Evolutionary conservation across 2,329 filamentous ascomycete species (phyloP).

Genomic region (Leptographium wingfieldii): DNA sequence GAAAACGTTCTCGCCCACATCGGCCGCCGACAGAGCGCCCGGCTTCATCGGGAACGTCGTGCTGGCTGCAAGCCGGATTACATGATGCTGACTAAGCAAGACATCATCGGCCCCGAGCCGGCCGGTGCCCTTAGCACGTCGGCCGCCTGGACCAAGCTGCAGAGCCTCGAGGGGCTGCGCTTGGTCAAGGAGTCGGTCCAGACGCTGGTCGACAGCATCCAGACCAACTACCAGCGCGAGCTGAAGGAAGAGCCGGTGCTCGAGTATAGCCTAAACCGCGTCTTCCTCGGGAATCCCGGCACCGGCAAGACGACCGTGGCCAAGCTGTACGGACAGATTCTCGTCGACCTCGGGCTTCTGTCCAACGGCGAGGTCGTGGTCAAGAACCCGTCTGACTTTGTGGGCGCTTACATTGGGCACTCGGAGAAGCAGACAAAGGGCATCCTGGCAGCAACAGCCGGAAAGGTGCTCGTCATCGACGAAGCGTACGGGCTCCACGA

Average conservation of each 20-base stretch:
- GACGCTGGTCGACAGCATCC: slow-evolving; percentile 46
- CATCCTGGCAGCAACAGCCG: slow-evolving; percentile 51
- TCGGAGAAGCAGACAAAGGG: slow-evolving; percentile 62
- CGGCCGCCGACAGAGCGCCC: not conserved
- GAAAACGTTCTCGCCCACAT: slow-evolving; percentile 35
- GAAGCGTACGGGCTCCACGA: slow-evolving; percentile 59
- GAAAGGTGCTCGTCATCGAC: slow-evolving; percentile 70
- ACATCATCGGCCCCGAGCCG: slow-evolving; percentile 60
- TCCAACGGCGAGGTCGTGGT: slow-evolving; percentile 58
- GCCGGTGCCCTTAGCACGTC: slow-evolving; percentile 36
- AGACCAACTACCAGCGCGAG: slow-evolving; percentile 54
- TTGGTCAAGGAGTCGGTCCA: slow-evolving; percentile 50
- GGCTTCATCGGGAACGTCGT: slow-evolving; percentile 26
- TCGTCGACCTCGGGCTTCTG: slow-evolving; percentile 54
- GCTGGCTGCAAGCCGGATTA: slow-evolving; percentile 36
- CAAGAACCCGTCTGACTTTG: slow-evolving; percentile 64
- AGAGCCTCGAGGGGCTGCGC: slow-evolving; percentile 43
- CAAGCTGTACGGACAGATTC: slow-evolving; percentile 56
- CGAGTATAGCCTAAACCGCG: slow-evolving; percentile 50
- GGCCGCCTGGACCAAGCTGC: slow-evolving; percentile 43
- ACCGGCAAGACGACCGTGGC: slow-evolving; percentile 69
- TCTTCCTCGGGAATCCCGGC: slow-evolving; percentile 60
- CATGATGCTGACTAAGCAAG: slow-evolving; percentile 48
- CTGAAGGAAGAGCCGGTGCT: slow-evolving; percentile 46
- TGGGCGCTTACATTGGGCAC: slow-evolving; percentile 48